Evolutionary conservation across 169 alveolate species (phyloP).

Genomic region (Plasmodium falciparum): DNA sequence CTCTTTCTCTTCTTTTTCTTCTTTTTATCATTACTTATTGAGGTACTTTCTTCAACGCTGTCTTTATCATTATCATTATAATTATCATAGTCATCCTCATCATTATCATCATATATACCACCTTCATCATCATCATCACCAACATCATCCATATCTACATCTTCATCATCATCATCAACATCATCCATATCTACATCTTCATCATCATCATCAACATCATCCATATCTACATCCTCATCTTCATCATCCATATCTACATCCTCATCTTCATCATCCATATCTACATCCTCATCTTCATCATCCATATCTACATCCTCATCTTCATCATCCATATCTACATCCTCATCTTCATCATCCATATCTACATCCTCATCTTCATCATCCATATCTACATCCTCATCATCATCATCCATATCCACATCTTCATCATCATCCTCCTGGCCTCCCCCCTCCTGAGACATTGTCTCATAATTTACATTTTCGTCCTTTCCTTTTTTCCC

Average conservation of each 20-base stretch:
- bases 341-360: conserved; percentile 32
- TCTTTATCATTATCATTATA: not conserved
- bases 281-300: conserved; percentile 16
- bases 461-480: not conserved
- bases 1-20: conserved; percentile 13
- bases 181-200: conserved; percentile 14
- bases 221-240: conserved; percentile 19
- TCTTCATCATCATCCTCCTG: conserved; percentile 8
- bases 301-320: conserved; percentile 17
- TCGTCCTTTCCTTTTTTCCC: not conserved
- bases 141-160: not conserved
- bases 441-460: not conserved
- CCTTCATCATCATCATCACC: not conserved
- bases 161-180: not conserved
- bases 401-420: conserved; percentile 43
- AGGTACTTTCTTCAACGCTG: not conserved
- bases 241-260: conserved; percentile 6
- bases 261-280: conserved; percentile 1
- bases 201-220: conserved; percentile 15
- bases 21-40: not conserved
- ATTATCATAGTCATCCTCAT: conserved; percentile 10
- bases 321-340: conserved; percentile 4
- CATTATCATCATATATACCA: not conserved
- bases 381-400: conserved; percentile 3
- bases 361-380: conserved; percentile 29